Evolutionary conservation across 345 rosid genomes (phyloP).

Genomic region (Euclidium syriacum): DNA sequence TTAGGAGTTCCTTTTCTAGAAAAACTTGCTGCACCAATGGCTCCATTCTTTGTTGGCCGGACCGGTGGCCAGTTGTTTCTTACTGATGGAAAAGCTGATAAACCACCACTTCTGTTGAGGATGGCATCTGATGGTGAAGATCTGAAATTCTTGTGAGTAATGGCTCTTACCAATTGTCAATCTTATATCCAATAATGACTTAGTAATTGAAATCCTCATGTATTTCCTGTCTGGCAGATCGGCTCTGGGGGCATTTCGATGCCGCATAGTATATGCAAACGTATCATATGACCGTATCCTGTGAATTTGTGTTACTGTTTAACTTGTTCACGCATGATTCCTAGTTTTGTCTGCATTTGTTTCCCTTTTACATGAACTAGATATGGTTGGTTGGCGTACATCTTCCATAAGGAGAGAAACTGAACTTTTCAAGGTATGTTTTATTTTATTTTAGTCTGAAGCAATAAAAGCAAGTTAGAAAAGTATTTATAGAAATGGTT

Average conservation of each 20-base stretch:
- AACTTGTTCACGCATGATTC: background rate
- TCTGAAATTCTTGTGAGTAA: conserved; percentile 66
- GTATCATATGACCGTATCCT: conserved; percentile 99
- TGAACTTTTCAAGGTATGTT: conserved; percentile 66
- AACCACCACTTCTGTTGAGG: conserved; percentile 82
- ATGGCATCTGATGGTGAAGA: conserved; percentile 86
- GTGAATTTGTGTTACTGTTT: background rate
- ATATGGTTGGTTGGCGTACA: conserved; percentile 99
- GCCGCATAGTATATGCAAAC: conserved; percentile 76
- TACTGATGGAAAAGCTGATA: conserved; percentile 74
- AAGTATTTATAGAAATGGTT: background rate
- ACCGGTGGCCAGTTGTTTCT: conserved; percentile 91
- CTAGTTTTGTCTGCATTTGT: conserved; percentile 2
- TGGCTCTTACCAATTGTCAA: conserved; percentile 1
- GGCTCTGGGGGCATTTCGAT: conserved; percentile 70
- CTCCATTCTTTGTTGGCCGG: conserved; percentile 66
- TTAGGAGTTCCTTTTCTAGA: conserved; percentile 84
- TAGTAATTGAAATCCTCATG: conserved; percentile 13
- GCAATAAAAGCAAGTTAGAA: background rate
- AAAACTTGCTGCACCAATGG: conserved; percentile 81
- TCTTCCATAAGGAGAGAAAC: conserved; percentile 92
- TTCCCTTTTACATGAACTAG: conserved; percentile 52
- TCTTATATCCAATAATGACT: background rate
- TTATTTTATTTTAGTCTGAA: background rate
- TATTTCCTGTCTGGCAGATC: conserved; percentile 41